phyloP scores from a whole-genome alignment of 768 basidiomycete species.

The Tulasnella sp. region DNA sequence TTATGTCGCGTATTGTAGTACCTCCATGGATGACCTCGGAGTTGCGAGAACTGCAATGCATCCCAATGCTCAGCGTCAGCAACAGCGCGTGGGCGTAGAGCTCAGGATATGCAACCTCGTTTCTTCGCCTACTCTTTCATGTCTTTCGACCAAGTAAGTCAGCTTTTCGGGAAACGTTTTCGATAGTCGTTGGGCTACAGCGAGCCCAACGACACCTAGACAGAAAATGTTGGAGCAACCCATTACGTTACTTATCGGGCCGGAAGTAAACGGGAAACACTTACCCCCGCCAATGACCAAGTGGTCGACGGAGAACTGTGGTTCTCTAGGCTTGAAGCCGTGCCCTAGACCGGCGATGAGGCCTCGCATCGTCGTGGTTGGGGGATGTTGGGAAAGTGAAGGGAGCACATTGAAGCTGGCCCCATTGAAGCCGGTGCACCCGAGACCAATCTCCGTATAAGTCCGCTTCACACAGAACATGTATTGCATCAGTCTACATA shows the following conservation, averaged over 20 bases:
- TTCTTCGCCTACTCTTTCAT: slow-evolving; percentile 72
- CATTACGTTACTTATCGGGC: not conserved
- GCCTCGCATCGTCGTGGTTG: slow-evolving; percentile 8
- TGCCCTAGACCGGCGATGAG: slow-evolving; percentile 13
- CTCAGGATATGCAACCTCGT: slow-evolving; percentile 55
- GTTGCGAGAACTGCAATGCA: slow-evolving; percentile 67
- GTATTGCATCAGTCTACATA: too few relatives aligned
- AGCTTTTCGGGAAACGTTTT: slow-evolving; percentile 61
- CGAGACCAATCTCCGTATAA: not conserved
- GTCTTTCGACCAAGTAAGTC: slow-evolving; percentile 79
- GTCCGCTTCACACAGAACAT: not conserved
- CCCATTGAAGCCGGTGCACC: not conserved
- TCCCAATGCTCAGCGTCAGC: not conserved
- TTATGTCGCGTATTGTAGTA: slow-evolving; percentile 34
- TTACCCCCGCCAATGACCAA: slow-evolving; percentile 84
- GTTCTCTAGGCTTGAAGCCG: slow-evolving; percentile 22
- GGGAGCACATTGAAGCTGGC: not conserved
- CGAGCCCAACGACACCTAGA: slow-evolving; percentile 77
- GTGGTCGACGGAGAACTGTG: slow-evolving; percentile 57
- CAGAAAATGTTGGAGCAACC: not conserved
- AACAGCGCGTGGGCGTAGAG: not conserved
- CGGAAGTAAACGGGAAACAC: slow-evolving; percentile 22
- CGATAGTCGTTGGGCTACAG: slow-evolving; percentile 72
- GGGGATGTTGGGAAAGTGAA: not conserved
- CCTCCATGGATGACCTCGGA: slow-evolving; percentile 95